phyloP scores from a whole-genome alignment of 2,329 filamentous ascomycete species.

The Microcyclosporella mali region DNA sequence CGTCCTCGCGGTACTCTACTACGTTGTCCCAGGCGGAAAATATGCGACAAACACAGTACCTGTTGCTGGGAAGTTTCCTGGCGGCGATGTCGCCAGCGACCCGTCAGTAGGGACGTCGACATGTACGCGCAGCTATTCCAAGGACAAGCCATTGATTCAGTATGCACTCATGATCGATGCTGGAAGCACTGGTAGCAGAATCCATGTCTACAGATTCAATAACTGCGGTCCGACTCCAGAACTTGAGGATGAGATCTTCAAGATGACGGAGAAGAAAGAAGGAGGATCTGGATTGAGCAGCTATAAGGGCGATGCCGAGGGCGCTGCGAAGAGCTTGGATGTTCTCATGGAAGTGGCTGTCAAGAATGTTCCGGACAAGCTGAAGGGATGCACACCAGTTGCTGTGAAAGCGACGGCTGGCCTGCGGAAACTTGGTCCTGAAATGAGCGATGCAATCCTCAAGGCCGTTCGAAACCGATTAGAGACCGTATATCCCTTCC shows the following conservation, averaged over 20 bases:
- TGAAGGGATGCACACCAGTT: conserved; percentile 86
- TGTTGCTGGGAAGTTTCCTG: conserved; percentile 23
- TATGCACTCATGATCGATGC: conserved; percentile 99
- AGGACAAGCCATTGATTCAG: conserved; percentile 88
- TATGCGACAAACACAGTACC: conserved; percentile 6
- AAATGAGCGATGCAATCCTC: conserved; percentile 77
- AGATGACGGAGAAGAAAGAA: conserved; percentile 81
- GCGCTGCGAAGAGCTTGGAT: conserved; percentile 84
- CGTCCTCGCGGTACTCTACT: conserved; percentile 52
- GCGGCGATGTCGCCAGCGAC: conserved; percentile 44
- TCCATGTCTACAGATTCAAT: conserved; percentile 99
- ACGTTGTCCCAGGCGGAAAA: conserved; percentile 39
- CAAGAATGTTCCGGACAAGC: conserved; percentile 73
- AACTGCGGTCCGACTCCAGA: conserved; percentile 95
- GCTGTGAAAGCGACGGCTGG: conserved; percentile 98
- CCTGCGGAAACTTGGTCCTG: conserved; percentile 74
- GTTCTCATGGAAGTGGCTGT: conserved; percentile 80
- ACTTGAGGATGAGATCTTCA: conserved; percentile 85
- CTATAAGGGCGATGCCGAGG: conserved; percentile 78
- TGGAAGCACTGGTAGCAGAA: conserved; percentile 92
- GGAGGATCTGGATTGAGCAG: conserved; percentile 77
- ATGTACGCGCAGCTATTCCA: conserved; percentile 77
- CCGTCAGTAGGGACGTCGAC: conserved; percentile 61
- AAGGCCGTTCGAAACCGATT: conserved; percentile 76
- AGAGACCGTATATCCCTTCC: conserved; percentile 88